A percentile compares a stretch with the other conserved stretches of the same genome.
phyloP scores from a whole-genome alignment of 768 basidiomycete species.

The Clavaria fumosa region DNA sequence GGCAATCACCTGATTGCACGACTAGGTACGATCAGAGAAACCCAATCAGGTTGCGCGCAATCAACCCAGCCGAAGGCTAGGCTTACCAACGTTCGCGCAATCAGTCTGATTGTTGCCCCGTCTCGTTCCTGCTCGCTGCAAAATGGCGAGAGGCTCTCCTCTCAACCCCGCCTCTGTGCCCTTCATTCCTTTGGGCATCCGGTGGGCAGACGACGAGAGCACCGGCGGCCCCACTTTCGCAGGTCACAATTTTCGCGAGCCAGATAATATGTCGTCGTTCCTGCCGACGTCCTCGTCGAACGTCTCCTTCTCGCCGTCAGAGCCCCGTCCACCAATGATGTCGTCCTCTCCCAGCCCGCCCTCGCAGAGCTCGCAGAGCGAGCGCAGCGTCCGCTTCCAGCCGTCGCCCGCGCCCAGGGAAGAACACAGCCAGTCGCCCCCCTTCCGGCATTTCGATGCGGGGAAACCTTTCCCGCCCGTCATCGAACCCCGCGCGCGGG shows the following conservation, averaged over 20 bases:
- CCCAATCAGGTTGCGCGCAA: no score
- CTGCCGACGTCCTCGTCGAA: conserved; percentile 46
- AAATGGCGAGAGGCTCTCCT: conserved; percentile 63
- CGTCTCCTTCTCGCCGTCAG: conserved; percentile 51
- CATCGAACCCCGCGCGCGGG: conserved; percentile 26
- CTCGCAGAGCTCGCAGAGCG: conserved; percentile 20
- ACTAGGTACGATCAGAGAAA: no score
- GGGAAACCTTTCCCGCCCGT: conserved; percentile 26
- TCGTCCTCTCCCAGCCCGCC: conserved; percentile 59
- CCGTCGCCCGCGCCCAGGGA: conserved; percentile 24
- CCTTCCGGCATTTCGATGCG: conserved; percentile 29
- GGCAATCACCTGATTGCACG: no score
- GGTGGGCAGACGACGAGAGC: conserved; percentile 40
- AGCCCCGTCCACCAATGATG: no score
- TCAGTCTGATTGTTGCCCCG: conserved; percentile 20
- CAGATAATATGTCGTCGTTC: conserved; percentile 33
- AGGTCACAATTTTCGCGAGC: conserved; percentile 31
- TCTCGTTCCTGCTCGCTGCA: conserved; percentile 21
- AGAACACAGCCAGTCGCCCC: conserved; percentile 29
- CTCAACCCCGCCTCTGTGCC: conserved; percentile 74
- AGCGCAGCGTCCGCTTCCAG: conserved; percentile 16
- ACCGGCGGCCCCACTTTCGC: conserved; percentile 28
- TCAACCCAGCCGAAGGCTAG: no score
- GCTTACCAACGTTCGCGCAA: conserved; percentile 12
- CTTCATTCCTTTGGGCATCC: conserved; percentile 63